Conservation (phyloP, 2,329 filamentous ascomycete species). For the Parastagonospora nodorum region DNA sequence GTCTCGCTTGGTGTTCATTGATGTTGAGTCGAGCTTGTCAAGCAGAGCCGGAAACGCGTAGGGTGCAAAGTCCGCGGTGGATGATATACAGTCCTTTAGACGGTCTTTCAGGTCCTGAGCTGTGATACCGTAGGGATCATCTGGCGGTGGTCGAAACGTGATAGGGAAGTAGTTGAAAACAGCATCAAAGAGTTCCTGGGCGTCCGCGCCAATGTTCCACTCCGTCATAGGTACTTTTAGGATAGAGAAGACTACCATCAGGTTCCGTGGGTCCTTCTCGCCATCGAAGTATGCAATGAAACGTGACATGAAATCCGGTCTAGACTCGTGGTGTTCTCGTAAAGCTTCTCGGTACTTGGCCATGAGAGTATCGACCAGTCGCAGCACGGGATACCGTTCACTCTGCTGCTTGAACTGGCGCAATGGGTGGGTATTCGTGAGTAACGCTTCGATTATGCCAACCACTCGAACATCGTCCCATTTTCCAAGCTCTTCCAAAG, state of each 20-base stretch:
- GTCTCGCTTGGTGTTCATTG: constrained; percentile 71
- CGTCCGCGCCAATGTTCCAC: constrained; percentile 66
- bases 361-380: constrained; percentile 66
- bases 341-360: constrained; percentile 56
- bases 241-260: constrained; percentile 73
- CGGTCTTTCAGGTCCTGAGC: constrained; percentile 70
- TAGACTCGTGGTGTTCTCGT: constrained; percentile 57
- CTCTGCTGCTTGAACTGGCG: constrained; percentile 66
- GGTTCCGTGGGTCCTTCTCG: constrained; percentile 71
- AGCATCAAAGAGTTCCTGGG: constrained; percentile 65
- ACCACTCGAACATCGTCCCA: constrained; percentile 63
- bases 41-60: constrained; percentile 69
- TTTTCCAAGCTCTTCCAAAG: constrained; percentile 63
- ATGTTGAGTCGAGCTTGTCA: constrained; percentile 72
- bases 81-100: constrained; percentile 66
- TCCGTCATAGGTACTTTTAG: constrained; percentile 70
- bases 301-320: constrained; percentile 61
- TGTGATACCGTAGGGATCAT: constrained; percentile 72
- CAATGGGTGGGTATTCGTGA: constrained; percentile 61
- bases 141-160: constrained; percentile 70
- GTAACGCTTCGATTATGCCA: constrained; percentile 57
- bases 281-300: constrained; percentile 69
- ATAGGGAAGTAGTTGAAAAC: constrained; percentile 77
- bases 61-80: constrained; percentile 66
- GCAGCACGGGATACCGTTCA: constrained; percentile 65